Base-by-base conservation (phyloP, 164 flowering plant genomes). In the Platanus orientalis region DNA sequence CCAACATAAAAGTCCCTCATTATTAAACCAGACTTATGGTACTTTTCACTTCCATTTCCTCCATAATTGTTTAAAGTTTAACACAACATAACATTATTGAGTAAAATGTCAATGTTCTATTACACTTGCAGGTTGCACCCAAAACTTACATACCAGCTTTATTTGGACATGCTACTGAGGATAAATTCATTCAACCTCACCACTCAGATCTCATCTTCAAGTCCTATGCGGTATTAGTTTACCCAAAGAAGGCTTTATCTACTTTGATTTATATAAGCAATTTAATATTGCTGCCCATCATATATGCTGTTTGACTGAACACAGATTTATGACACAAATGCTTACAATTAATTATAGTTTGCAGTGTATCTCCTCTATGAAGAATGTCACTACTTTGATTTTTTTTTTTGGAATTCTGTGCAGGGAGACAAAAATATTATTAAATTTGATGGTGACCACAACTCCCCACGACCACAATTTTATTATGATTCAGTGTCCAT, bases 381-480 rank as follows among this genome's bases (percentile, higher is more conserved):
- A 32, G 21, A 21, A 62, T 34, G 17, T 52, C 53, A 7, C 44
- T 49, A 21, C 16, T 28, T 63, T 54, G 61, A 45, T 59, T 20
- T 48, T 40, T n/a, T 34, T 56, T n/a, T n/a, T n/a, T n/a, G n/a
- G n/a, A n/a, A n/a, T n/a, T n/a, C 60, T 66, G 7, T 72, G 63
- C 88, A 90, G 98, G 98, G 98, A 11, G 97, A 90, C 68, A 93
- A 93, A 72, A 90, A 87, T 73, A 76, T 90, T 27, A 87, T 93
- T 62, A 85, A 86, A 68, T 90, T 93, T 75, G 90, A 89, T 60
- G 98, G 98, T 54, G 98, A 93, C 73, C 98, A 93, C 80, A 93
- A 90, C 76, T 87, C 98, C 16, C 79, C 98, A 7, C 69, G 98
- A 39, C 97, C 98, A 56, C 94, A 87, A 64, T 87, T 85, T 71